Evolutionary conservation across 805 yeast genomes (phyloP).

Genomic region (Scheffersomyces stipitis): DNA sequence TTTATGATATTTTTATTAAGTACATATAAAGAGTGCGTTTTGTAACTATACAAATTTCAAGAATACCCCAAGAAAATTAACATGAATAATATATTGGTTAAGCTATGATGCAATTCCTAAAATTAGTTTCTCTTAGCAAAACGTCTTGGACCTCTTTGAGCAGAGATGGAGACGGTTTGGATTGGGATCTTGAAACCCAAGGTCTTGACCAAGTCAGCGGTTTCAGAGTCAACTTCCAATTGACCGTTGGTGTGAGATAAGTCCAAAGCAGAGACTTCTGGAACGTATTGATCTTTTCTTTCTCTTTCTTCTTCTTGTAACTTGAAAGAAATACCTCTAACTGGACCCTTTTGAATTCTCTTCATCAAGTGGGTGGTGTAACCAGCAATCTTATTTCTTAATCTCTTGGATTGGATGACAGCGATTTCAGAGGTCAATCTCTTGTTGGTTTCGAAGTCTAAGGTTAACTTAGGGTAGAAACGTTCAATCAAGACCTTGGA

Average conservation of each 20-base stretch:
- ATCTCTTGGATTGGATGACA: constrained; percentile 98
- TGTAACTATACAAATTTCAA: constrained; percentile 9
- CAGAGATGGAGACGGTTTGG: constrained; percentile 81
- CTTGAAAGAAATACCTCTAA: constrained; percentile 99
- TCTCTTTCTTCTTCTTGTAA: constrained; percentile 99
- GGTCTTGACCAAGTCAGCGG: constrained; percentile 90
- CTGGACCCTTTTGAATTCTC: constrained; percentile 99
- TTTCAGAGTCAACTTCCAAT: constrained; percentile 95
- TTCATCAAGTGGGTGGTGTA: constrained; percentile 99
- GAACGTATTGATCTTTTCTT: constrained; percentile 99
- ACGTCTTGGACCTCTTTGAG: constrained; percentile 89
- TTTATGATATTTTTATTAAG: constrained; percentile 14
- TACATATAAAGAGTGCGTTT: constrained; percentile 10
- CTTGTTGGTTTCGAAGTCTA: constrained; percentile 99
- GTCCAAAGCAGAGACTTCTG: constrained; percentile 99
- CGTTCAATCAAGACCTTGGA: constrained; percentile 99
- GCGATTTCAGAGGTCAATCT: constrained; percentile 98
- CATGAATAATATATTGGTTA: neutral
- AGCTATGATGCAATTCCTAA: constrained; percentile 1
- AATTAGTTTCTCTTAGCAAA: constrained; percentile 84
- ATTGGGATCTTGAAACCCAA: constrained; percentile 87
- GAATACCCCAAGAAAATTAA: constrained; percentile 1
- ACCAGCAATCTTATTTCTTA: constrained; percentile 99
- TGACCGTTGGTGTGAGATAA: constrained; percentile 93
- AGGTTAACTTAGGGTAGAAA: constrained; percentile 99